These are phyloP conservation scores for Russula brevipes DNA, from an alignment of 768 basidiomycete genomes.

Conservation along the genomic window DNA sequence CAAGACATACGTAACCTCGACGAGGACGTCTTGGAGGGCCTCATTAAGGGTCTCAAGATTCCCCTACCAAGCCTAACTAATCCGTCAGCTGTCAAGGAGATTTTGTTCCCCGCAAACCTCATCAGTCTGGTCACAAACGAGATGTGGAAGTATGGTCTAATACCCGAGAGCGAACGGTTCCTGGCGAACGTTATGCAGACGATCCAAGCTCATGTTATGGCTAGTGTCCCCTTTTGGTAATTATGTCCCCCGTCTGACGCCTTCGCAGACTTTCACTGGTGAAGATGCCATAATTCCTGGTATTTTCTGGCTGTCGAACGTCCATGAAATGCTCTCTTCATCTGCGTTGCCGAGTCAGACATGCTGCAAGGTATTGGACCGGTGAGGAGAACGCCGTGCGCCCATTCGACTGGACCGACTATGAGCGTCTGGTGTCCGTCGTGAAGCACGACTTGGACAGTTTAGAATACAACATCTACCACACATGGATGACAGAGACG, in stretches of 20 bases:
- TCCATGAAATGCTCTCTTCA: conserved; percentile 98
- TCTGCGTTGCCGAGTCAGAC: conserved; percentile 97
- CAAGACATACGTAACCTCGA: conserved; percentile 87
- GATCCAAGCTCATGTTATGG: conserved; percentile 97
- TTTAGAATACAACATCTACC: conserved; percentile 99
- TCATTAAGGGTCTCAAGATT: conserved; percentile 89
- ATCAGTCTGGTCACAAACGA: conserved; percentile 98
- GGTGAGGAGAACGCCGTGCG: conserved; percentile 90
- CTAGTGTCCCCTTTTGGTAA: conserved; percentile 38
- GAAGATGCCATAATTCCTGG: conserved; percentile 96
- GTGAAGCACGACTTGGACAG: conserved; percentile 99
- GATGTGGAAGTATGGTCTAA: conserved; percentile 99
- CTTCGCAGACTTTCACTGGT: conserved; percentile 70
- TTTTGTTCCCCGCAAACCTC: conserved; percentile 97
- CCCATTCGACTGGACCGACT: conserved; percentile 94
- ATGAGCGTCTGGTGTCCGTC: conserved; percentile 93
- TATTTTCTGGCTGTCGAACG: conserved; percentile 99
- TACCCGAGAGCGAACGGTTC: conserved; percentile 95
- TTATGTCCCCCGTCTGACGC: conserved; percentile 22
- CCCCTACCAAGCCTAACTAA: conserved; percentile 85
- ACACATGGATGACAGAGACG: conserved; percentile 98
- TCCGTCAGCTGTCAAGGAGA: conserved; percentile 93
- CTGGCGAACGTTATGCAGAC: conserved; percentile 98
- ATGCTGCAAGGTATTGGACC: conserved; percentile 95
- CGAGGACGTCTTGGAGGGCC: conserved; percentile 86